Conservation (phyloP, 257 asterid species). For the Scutellaria minor region DNA sequence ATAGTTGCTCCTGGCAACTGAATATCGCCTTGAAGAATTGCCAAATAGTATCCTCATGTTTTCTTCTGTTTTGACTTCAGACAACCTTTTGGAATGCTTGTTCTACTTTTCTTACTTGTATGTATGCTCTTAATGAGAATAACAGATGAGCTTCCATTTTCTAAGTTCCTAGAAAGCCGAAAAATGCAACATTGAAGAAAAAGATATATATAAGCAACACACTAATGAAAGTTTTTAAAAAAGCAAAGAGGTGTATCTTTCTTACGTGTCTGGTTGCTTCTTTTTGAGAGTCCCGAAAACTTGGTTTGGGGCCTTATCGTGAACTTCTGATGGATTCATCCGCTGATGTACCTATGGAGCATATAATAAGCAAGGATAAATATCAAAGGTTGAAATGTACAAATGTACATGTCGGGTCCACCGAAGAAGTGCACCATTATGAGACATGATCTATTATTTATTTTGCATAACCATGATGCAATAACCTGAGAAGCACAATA, state of each 20-base stretch:
- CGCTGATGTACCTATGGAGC: conserved; percentile 45
- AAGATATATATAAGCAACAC: background rate
- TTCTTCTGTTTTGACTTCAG: conserved; percentile 45
- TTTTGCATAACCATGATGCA: conserved; percentile 1
- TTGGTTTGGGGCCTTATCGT: conserved; percentile 43
- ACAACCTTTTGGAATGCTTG: conserved; percentile 47
- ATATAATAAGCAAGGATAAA: conserved; percentile 19
- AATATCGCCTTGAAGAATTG: conserved; percentile 25
- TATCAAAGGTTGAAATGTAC: background rate
- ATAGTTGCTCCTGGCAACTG: background rate
- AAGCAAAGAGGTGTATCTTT: background rate
- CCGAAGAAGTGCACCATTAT: conserved; percentile 17
- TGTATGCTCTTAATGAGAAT: conserved; percentile 66
- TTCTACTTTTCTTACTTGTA: conserved; percentile 48
- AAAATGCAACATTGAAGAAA: conserved; percentile 26
- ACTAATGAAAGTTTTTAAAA: conserved; percentile 6
- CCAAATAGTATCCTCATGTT: conserved; percentile 29
- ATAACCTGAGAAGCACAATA: conserved; percentile 3
- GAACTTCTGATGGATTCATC: conserved; percentile 38
- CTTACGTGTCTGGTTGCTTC: conserved; percentile 59
- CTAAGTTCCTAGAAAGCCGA: conserved; percentile 44
- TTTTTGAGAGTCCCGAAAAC: conserved; percentile 43
- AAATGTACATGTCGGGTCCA: conserved; percentile 12
- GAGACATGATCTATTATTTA: conserved; percentile 22
- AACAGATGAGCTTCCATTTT: conserved; percentile 57